Percentiles rank a stretch among this genome's conserved stretches.
Evolutionary conservation across 176 grass and related monocot species (phyloP).

Genomic region (Olyra latifolia): DNA sequence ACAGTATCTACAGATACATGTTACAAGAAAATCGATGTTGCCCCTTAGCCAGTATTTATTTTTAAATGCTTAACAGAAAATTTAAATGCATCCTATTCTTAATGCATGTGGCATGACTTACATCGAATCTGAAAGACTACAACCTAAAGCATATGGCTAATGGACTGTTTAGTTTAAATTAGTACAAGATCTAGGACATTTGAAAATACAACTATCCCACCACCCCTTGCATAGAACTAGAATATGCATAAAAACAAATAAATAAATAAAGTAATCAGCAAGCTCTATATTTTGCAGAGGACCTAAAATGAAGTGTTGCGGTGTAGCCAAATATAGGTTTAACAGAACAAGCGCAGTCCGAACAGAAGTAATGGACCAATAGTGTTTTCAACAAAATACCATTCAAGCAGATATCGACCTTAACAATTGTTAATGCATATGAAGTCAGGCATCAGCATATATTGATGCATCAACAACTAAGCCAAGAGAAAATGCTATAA

Average conservation of each 20-base stretch:
- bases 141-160: neutral
- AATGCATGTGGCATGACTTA: neutral
- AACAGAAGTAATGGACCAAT: neutral
- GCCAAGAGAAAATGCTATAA: neutral
- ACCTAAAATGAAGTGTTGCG: neutral
- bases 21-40: neutral
- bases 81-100: neutral
- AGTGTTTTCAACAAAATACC: neutral
- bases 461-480: neutral
- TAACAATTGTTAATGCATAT: neutral
- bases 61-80: neutral
- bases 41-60: neutral
- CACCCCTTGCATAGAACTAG: neutral
- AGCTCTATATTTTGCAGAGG: neutral
- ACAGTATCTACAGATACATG: neutral
- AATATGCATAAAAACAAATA: neutral
- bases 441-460: neutral
- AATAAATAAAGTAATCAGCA: neutral
- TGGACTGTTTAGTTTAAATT: neutral
- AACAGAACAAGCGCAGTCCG: neutral
- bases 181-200: neutral
- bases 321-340: neutral
- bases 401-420: neutral
- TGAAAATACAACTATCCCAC: neutral
- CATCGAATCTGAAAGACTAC: neutral